Evolutionary conservation across 108 stramenopile species (phyloP), one percentile per base, ranked within the genome.

Genomic region (Skeletonema costatum): DNA sequence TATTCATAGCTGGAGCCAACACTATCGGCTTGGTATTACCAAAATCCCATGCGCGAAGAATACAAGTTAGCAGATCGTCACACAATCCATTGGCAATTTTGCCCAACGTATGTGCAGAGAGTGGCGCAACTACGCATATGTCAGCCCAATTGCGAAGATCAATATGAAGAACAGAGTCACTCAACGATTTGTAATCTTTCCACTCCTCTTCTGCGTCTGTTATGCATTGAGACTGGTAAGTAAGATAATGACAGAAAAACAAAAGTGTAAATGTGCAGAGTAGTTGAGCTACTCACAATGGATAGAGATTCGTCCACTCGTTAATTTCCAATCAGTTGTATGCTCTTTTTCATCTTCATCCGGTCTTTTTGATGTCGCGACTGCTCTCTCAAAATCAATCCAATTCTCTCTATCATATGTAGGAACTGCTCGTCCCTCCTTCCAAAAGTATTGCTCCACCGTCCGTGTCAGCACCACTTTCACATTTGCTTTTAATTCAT

Each of bases 1-100:
- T 97, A 79, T 98, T 98, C 97, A 98, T 98, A 35, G 97, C 97
- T 9, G 97, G 97, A 30, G 93, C 93, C 51, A 98, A 60, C 14
- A 97, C 38, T n/a, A 96, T 14, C 13, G 97, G 97, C 71, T 96
- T 97, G 21, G 78, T 73, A 30, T 87, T 77, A 32, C 85, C 88
- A 69, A 87, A 90, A 74, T 96, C 95, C 97, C 97, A 98, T 29
- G 97, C 97, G 32, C 97, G 90, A 5, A 88, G 61, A 29, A 90
- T 84, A 71, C 92, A 93, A 3, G 90, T 86, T 51, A 96, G 69
- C 13, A 94, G 88, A 87, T 98, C 94, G 71, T 98, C 97, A 66
- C 94, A 94, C 30, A 97, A 63, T 53, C 97, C 97, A 46, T 87
- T 77, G 21, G 95, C 81, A 61, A 95, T 72, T 78, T 95, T 95